Evolutionary conservation across 495 filamentous ascomycete genomes (phyloP).

Genomic region (Neurospora sp.): DNA sequence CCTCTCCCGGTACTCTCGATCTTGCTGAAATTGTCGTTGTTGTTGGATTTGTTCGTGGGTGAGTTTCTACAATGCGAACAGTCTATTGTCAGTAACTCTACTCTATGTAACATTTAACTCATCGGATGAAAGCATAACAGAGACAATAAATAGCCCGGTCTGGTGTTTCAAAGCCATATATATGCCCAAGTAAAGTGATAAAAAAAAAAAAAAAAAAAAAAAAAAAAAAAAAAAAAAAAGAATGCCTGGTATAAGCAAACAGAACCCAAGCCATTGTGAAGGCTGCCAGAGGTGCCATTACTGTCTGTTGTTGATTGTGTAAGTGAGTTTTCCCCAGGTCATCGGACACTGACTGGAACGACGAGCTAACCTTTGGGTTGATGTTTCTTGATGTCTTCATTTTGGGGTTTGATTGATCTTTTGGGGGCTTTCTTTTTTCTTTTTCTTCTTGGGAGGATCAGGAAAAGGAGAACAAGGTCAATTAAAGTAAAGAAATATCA

Average conservation of each 20-base stretch:
- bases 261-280: constrained; percentile 40
- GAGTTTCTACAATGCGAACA: background rate
- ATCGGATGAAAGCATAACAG: background rate
- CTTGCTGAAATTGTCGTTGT: background rate
- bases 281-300: constrained; percentile 35
- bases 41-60: background rate
- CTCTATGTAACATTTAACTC: background rate
- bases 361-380: background rate
- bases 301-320: constrained; percentile 20
- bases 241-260: constrained; percentile 33
- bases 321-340: background rate
- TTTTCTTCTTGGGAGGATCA: no score
- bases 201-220: background rate
- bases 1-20: background rate
- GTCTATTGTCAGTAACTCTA: background rate
- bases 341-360: background rate
- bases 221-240: background rate
- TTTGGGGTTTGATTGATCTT: background rate
- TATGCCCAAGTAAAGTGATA: background rate
- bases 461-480: background rate
- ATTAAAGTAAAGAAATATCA: background rate
- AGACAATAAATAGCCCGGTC: no score
- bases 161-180: background rate
- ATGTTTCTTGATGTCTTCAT: background rate
- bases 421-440: background rate